A percentile compares a stretch with the other conserved stretches of the same genome.
These are phyloP conservation scores for Dothistroma septosporum DNA, from an alignment of 2,329 filamentous ascomycete species.

Conservation along the genomic window DNA sequence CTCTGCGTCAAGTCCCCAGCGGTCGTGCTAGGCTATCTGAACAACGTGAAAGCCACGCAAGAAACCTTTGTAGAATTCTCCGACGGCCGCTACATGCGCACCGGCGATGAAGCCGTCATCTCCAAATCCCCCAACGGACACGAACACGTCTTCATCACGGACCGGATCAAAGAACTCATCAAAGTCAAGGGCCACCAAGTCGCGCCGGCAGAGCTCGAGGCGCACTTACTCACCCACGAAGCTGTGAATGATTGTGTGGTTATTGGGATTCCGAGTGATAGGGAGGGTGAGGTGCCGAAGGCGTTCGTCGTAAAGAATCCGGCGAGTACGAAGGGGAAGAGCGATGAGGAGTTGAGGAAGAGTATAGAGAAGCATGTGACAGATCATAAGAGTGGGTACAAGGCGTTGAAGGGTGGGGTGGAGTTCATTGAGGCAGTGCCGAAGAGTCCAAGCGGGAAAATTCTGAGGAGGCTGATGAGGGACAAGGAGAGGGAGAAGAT, in stretches of 20 bases:
- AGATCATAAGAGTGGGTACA: conserved; percentile 58
- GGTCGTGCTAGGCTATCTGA: conserved; percentile 76
- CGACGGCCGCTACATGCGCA: conserved; percentile 64
- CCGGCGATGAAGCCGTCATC: conserved; percentile 78
- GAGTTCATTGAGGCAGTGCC: conserved; percentile 56
- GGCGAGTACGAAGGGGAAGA: conserved; percentile 35
- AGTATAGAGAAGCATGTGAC: conserved; percentile 57
- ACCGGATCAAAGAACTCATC: conserved; percentile 66
- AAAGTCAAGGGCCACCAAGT: conserved; percentile 68
- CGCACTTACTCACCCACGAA: conserved; percentile 69
- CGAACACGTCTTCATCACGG: conserved; percentile 81
- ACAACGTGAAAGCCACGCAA: conserved; percentile 76
- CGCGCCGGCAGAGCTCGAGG: conserved; percentile 77
- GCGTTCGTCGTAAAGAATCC: conserved; percentile 60
- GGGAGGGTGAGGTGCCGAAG: conserved; percentile 60
- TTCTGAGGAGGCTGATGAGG: conserved; percentile 59
- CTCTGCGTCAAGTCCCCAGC: conserved; percentile 73
- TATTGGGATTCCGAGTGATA: conserved; percentile 65
- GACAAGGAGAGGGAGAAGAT: conserved; percentile 70
- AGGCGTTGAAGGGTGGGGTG: conserved; percentile 59
- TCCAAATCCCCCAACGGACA: conserved; percentile 59
- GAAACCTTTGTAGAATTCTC: conserved; percentile 62
- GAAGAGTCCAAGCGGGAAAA: conserved; percentile 61
- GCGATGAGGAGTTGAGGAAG: conserved; percentile 46
- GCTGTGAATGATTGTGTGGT: conserved; percentile 75